Evolutionary conservation across 495 filamentous ascomycete genomes (phyloP).

Genomic region (Parathielavia appendiculata): DNA sequence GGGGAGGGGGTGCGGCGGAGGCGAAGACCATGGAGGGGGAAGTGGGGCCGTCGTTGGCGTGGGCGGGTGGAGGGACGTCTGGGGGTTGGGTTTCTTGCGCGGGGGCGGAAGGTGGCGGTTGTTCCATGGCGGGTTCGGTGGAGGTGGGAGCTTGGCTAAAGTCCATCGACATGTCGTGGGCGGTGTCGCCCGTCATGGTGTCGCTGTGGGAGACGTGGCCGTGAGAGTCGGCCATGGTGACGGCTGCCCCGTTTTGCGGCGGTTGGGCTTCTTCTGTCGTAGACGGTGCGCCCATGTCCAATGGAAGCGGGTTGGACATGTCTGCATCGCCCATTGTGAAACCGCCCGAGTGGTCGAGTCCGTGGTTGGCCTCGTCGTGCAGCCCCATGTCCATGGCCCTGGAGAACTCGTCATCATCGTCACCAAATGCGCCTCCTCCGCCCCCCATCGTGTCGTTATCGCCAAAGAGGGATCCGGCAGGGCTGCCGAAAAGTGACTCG

Average conservation of each 20-base stretch:
- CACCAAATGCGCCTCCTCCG: constrained; percentile 58
- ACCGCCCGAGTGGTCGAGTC: constrained; percentile 46
- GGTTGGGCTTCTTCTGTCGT: background rate
- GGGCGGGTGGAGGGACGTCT: constrained; percentile 5
- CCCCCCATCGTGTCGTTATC: constrained; percentile 56
- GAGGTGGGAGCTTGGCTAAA: constrained; percentile 18
- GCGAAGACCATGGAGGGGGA: constrained; percentile 32
- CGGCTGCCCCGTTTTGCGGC: background rate
- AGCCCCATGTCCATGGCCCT: constrained; percentile 61
- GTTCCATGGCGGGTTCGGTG: constrained; percentile 3
- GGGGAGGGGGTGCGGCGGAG: constrained; percentile 24
- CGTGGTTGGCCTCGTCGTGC: constrained; percentile 33
- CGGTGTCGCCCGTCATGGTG: constrained; percentile 29
- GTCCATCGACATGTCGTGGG: constrained; percentile 25
- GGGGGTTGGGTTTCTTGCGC: constrained; percentile 15
- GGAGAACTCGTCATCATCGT: constrained; percentile 85
- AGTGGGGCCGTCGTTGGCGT: constrained; percentile 19
- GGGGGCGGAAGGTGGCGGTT: constrained; percentile 11
- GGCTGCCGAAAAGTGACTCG: constrained; percentile 62
- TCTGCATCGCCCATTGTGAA: constrained; percentile 34
- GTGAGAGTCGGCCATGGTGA: constrained; percentile 4
- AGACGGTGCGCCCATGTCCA: constrained; percentile 4
- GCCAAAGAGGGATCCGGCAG: constrained; percentile 54
- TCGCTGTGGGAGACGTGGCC: constrained; percentile 16
- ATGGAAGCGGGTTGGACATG: background rate